A percentile compares a stretch with the other conserved stretches of the same genome.
These are phyloP conservation scores for Xylaria scruposa DNA, from an alignment of 495 filamentous ascomycete genomes.

Conservation along the genomic window DNA sequence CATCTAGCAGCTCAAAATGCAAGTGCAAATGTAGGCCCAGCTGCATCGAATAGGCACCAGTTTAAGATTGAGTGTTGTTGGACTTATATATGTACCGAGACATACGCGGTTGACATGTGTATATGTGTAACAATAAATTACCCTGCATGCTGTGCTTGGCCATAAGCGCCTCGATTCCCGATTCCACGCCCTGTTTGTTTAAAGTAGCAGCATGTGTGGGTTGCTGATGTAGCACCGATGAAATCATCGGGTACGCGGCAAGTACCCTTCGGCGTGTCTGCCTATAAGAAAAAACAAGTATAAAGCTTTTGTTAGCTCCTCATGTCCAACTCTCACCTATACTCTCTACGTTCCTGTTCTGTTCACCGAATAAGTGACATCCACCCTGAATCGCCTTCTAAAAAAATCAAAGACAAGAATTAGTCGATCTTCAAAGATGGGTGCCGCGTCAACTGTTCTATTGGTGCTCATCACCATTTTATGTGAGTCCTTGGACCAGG, in stretches of 20 bases:
- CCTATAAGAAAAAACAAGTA: neutral
- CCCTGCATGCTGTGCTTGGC: slow-evolving; percentile 4
- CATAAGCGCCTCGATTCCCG: slow-evolving; percentile 6
- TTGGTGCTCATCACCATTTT: slow-evolving; percentile 65
- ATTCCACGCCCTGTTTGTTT: neutral
- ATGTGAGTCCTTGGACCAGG: slow-evolving; percentile 39
- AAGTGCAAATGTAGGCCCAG: slow-evolving; percentile 1
- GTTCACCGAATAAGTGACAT: neutral
- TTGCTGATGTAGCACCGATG: slow-evolving; percentile 9
- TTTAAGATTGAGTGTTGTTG: neutral
- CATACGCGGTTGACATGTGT: slow-evolving; percentile 11
- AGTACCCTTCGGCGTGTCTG: neutral
- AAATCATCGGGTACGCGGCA: slow-evolving; percentile 23
- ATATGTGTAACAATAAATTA: neutral
- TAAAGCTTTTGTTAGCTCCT: slow-evolving; percentile 1
- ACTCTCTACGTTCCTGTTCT: neutral
- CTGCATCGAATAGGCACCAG: neutral
- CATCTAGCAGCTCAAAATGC: neutral
- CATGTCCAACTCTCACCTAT: neutral
- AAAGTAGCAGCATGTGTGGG: neutral
- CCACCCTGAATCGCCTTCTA: neutral
- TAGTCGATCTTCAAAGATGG: slow-evolving; percentile 47
- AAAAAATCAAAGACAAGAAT: slow-evolving; percentile 19
- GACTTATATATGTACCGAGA: neutral
- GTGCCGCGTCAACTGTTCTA: slow-evolving; percentile 60